These are phyloP conservation scores for Blepharisma japonicum DNA, from an alignment of 73 alveolate species.

Conservation along the genomic window DNA sequence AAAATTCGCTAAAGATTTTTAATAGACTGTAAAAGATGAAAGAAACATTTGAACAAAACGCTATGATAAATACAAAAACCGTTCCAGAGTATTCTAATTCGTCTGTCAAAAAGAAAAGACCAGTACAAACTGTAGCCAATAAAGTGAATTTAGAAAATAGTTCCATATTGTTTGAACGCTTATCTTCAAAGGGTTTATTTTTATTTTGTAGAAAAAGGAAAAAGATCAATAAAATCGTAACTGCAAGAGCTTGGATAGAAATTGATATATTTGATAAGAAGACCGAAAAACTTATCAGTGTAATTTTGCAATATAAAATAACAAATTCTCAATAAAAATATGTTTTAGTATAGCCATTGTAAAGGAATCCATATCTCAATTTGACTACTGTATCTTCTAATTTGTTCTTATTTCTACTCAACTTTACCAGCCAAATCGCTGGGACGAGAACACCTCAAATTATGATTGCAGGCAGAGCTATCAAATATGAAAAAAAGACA, in stretches of 20 bases:
- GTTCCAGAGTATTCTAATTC: neutral
- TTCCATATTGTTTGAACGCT: neutral
- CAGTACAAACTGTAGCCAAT: neutral
- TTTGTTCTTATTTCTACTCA: neutral
- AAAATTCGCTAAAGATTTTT: too few species aligned
- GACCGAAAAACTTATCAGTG: constrained; percentile 31
- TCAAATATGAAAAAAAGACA: neutral
- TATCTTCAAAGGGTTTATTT: neutral
- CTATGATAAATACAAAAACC: neutral
- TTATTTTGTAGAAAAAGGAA: neutral
- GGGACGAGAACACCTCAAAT: neutral
- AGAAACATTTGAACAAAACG: too few species aligned
- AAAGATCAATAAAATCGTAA: neutral
- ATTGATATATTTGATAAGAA: constrained; percentile 14
- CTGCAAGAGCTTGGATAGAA: constrained; percentile 20
- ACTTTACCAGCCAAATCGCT: neutral
- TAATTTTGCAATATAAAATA: constrained; percentile 49
- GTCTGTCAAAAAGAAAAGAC: constrained; percentile 12
- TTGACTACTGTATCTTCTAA: constrained; percentile 35
- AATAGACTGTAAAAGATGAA: too few species aligned
- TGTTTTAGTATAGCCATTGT: constrained; percentile 35
- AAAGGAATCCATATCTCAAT: constrained; percentile 48
- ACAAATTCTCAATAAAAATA: constrained; percentile 48
- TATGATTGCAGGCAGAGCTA: constrained; percentile 17
- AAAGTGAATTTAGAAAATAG: neutral